A percentile compares a stretch with the other conserved stretches of the same genome.
These are phyloP conservation scores for Aspergillus bridgeri DNA, from an alignment of 495 filamentous ascomycete genomes.

Conservation along the genomic window DNA sequence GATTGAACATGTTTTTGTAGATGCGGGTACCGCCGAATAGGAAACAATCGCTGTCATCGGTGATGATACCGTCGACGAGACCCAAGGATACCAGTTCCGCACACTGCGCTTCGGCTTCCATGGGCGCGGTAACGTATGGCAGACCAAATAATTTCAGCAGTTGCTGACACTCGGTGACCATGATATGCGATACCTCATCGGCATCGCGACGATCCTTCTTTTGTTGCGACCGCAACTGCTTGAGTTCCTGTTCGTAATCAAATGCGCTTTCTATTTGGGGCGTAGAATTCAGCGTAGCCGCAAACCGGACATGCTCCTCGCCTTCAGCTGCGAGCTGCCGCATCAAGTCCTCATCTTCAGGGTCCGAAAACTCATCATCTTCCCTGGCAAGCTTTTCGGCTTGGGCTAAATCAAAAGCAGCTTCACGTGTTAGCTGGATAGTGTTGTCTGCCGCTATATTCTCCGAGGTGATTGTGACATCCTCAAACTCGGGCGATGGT, in stretches of 20 bases:
- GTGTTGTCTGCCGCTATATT: not conserved
- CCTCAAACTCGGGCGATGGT: conserved; percentile 41
- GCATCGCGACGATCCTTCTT: conserved; percentile 94
- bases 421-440: conserved; percentile 5
- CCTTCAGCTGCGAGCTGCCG: conserved; percentile 80
- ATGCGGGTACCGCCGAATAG: conserved; percentile 93
- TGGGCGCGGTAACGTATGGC: conserved; percentile 93
- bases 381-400: conserved; percentile 29
- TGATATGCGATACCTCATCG: conserved; percentile 89
- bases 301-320: conserved; percentile 90
- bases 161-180: conserved; percentile 93
- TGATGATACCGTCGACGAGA: conserved; percentile 96
- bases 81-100: conserved; percentile 82
- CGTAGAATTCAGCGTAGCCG: conserved; percentile 74
- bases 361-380: conserved; percentile 66
- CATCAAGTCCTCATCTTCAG: conserved; percentile 87
- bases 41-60: conserved; percentile 95
- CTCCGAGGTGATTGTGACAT: conserved; percentile 1
- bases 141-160: conserved; percentile 86
- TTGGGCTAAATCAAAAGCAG: conserved; percentile 21
- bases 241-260: conserved; percentile 83
- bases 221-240: conserved; percentile 83
- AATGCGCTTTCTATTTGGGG: conserved; percentile 56
- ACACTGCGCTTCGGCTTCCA: conserved; percentile 99
- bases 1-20: conserved; percentile 99